Conservation (phyloP, 192 early-diverging fungal genomes). For the Linnemannia exigua region DNA sequence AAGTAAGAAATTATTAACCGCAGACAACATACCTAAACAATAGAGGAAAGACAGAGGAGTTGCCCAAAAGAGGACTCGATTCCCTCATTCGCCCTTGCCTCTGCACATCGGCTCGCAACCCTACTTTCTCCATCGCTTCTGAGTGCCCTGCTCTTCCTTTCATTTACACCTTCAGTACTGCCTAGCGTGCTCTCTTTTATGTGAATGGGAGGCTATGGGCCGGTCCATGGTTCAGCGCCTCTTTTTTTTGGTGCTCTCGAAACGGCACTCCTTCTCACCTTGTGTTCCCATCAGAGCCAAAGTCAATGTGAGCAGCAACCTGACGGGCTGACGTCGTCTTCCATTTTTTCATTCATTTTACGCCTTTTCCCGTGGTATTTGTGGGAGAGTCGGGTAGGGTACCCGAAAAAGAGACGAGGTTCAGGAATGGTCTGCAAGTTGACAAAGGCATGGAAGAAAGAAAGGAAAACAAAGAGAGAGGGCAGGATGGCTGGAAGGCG, state of each 20-base stretch:
- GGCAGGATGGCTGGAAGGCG: constrained; percentile 2
- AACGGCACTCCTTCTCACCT: not conserved
- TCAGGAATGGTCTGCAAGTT: not conserved
- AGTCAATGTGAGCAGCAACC: not conserved
- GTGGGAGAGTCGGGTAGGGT: not conserved
- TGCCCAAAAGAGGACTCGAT: constrained; percentile 7
- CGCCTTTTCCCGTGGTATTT: not conserved
- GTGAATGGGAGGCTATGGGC: not conserved
- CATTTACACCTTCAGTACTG: not conserved
- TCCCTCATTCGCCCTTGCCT: not conserved
- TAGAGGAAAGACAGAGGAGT: not conserved
- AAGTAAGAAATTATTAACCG: too few species aligned
- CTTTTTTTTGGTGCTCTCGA: not conserved
- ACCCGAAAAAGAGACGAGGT: not conserved
- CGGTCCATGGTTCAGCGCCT: not conserved
- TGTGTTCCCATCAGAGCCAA: constrained; percentile 7
- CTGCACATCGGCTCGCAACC: not conserved
- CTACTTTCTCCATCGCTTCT: too few species aligned
- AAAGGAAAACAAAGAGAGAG: not conserved
- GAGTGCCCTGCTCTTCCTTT: too few species aligned
- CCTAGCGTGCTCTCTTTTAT: not conserved
- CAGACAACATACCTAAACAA: not conserved
- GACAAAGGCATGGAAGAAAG: not conserved
- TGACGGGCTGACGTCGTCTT: not conserved
- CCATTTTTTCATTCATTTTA: constrained; percentile 6